A percentile compares a stretch with the other conserved stretches of the same genome.
Conservation (phyloP, 495 filamentous ascomycete species). For the Cairneyella variabilis region DNA sequence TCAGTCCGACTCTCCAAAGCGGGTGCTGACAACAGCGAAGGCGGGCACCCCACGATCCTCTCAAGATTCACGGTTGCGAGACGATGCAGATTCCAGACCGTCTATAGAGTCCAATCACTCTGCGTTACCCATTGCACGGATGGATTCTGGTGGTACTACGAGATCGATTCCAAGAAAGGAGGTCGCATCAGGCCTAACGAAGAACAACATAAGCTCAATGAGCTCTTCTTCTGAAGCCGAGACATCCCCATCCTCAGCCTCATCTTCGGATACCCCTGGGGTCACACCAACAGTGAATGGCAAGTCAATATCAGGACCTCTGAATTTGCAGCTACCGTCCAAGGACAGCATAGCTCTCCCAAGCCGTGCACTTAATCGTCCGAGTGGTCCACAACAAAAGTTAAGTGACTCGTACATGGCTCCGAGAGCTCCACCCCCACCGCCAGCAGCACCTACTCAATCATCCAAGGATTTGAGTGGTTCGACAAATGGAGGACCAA, state of each 20-base stretch:
- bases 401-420: conserved; percentile 57
- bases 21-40: conserved; percentile 32
- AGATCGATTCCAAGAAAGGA: conserved; percentile 48
- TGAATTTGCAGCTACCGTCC: conserved; percentile 9
- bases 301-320: conserved; percentile 29
- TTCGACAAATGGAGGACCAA: conserved; percentile 35
- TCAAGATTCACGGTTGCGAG: conserved; percentile 42
- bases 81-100: conserved; percentile 39
- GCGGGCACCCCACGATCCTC: conserved; percentile 42
- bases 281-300: conserved; percentile 35
- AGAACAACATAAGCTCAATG: conserved; percentile 16
- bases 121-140: conserved; percentile 22
- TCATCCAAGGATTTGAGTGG: conserved; percentile 53
- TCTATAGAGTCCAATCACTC: conserved; percentile 37
- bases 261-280: conserved; percentile 26
- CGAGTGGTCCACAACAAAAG: conserved; percentile 37
- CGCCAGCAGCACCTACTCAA: conserved; percentile 39
- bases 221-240: conserved; percentile 21
- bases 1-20: conserved; percentile 21
- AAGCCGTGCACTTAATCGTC: conserved; percentile 21
- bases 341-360: conserved; percentile 21
- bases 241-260: conserved; percentile 24
- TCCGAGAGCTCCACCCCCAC: conserved; percentile 56
- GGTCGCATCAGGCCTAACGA: conserved; percentile 21
- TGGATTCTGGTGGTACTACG: conserved; percentile 27